Evolutionary conservation across 257 asterid species (phyloP).

Genomic region (Asclepias syriaca): DNA sequence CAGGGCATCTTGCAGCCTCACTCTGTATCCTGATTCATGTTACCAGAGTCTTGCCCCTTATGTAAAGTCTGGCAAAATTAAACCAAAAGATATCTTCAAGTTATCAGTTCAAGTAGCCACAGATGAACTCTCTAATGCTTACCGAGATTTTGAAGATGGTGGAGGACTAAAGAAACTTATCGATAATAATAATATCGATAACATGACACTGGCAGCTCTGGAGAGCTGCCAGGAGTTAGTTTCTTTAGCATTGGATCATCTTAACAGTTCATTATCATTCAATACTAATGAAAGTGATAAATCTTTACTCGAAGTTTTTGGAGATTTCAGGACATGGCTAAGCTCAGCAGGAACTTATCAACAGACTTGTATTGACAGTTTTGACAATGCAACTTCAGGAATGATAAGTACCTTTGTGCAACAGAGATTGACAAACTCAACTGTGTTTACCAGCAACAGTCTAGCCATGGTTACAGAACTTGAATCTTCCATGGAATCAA

Average conservation of each 20-base stretch:
- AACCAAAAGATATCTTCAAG: constrained; percentile 35
- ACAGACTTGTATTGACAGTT: constrained; percentile 63
- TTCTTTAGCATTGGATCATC: constrained; percentile 38
- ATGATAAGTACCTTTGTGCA: constrained; percentile 5
- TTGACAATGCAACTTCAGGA: constrained; percentile 19
- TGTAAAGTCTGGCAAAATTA: constrained; percentile 23
- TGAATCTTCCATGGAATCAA: constrained; percentile 23
- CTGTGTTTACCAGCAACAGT: constrained; percentile 60
- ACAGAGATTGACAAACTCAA: constrained; percentile 41
- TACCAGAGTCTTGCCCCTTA: constrained; percentile 31
- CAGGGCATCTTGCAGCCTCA: constrained; percentile 31
- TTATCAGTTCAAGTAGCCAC: constrained; percentile 39
- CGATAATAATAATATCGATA: constrained; percentile 10
- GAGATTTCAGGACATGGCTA: constrained; percentile 66
- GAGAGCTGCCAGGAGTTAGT: constrained; percentile 38
- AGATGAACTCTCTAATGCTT: constrained; percentile 30
- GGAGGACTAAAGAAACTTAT: constrained; percentile 15
- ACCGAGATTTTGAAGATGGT: constrained; percentile 7
- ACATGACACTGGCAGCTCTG: constrained; percentile 26
- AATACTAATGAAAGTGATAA: neutral
- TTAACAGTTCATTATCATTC: constrained; percentile 42
- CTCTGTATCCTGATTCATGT: constrained; percentile 41
- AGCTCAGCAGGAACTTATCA: constrained; percentile 75
- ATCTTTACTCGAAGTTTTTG: constrained; percentile 27
- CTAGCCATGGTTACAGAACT: constrained; percentile 49